Base-by-base conservation (phyloP, 2,329 filamentous ascomycete genomes). In the Aspergillus versicolor region DNA sequence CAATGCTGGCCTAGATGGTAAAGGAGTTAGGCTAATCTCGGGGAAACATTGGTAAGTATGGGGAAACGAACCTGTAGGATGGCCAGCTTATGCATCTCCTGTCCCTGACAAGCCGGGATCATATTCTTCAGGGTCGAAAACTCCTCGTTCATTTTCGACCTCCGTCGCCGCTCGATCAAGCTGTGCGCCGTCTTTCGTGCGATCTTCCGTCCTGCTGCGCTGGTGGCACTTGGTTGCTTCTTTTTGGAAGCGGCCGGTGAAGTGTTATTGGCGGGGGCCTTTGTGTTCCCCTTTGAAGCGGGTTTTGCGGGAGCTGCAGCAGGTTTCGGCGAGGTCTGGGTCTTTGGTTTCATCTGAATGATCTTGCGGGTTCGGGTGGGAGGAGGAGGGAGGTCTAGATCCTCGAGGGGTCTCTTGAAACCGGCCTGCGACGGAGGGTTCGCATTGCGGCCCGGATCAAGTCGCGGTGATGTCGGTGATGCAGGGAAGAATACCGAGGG, bases 81-180 rank as follows among this genome's bases (percentile, higher is more conserved):
- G 15, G 92, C 92, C 56, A 97, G 79, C 76, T 99, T 99, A 75
- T 97, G 94, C 94, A 97, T 97, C 69, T 97, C 93, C 64, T 88
- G 84, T 6, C 92, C 92, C n/a, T 84, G 86, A 73, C 94, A 97
- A 2, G 94, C 93, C 0, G 94, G 94, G 56, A 97, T 95, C 90
- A 99, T 92, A 67, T 88, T 85, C 77, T 97, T 97, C 63, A 97
- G 78, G 15, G 95, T 89, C 2, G 87, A 89, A 77, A 97, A 97
- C 76, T 97, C 94, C 73, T 97, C 93, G 66, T 99, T 97, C 93
- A 97, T 99, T 80, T 97, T 99, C 12, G 91, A 96, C 61, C 94
- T 82, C 66, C 94, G 81, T 57, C 93, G 81, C 45, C 94, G 82
- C 77, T 99, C 94, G 65, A 97, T 99, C 63, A 97, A 77, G 68